These are phyloP conservation scores for Euphorbia tirucalli DNA, from an alignment of 345 rosid genomes.

Conservation along the genomic window DNA sequence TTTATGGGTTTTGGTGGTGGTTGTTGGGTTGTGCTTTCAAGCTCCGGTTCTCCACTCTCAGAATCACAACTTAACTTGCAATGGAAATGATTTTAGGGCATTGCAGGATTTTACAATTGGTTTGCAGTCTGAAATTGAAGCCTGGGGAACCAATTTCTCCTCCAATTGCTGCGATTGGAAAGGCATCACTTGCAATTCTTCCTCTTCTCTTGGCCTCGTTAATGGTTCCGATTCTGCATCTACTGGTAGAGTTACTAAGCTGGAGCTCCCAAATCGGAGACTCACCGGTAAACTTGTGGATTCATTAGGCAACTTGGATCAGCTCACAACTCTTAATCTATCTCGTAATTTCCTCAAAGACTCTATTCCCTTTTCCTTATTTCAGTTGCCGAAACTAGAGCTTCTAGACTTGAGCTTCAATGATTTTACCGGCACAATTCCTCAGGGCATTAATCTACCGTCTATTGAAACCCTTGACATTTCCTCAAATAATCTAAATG, in stretches of 20 bases:
- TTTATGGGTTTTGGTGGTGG: conserved; percentile 34
- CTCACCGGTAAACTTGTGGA: conserved; percentile 49
- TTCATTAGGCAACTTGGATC: conserved; percentile 43
- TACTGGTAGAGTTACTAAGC: conserved; percentile 41
- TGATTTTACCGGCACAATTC: conserved; percentile 46
- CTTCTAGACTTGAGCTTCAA: conserved; percentile 60
- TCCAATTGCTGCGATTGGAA: conserved; percentile 59
- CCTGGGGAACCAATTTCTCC: conserved; percentile 39
- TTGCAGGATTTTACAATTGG: conserved; percentile 40
- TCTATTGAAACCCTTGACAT: conserved; percentile 41
- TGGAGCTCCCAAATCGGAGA: conserved; percentile 40
- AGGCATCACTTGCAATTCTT: conserved; percentile 53
- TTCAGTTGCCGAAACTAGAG: conserved; percentile 39
- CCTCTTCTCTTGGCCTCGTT: conserved; percentile 37
- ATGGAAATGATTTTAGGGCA: conserved; percentile 48
- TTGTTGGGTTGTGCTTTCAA: conserved; percentile 34
- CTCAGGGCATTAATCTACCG: conserved; percentile 41
- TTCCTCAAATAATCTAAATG: conserved; percentile 45
- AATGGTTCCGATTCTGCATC: background rate
- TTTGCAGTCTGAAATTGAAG: conserved; percentile 39
- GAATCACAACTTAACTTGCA: conserved; percentile 49
- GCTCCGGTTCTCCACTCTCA: conserved; percentile 36
- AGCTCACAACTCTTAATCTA: conserved; percentile 53
- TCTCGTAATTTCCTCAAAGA: conserved; percentile 49
- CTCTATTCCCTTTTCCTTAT: conserved; percentile 51